Evolutionary conservation across 352 stramenopile species (phyloP), one percentile per base, ranked within the genome.

Genomic region (Peronospora tabacina): DNA sequence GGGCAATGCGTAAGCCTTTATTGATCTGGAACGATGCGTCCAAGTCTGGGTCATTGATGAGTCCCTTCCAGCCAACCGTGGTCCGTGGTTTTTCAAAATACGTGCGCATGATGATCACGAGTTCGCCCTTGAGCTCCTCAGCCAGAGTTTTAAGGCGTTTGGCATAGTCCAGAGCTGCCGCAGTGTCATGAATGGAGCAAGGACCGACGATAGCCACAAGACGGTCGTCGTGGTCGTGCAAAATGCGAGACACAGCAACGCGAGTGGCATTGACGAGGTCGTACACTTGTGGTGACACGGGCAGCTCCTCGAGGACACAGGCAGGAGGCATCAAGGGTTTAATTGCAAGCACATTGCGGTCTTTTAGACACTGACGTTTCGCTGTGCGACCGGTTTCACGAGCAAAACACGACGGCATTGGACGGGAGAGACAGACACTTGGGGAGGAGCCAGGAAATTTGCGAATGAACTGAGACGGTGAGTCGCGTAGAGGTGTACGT

Each of bases 11-110:
- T 39, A 94, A 73, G 35, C 82, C 82, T 63, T 94, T 91, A 66
- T 94, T 94, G 61, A 94, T 94, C 40, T 90, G 87, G 57, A 87
- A 94, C 13, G 75, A 85, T 49, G 85, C 72, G 58, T 88, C 51
- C 7, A 92, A 67, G 41, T 92, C 79, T 30, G 81, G 81, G 63
- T 92, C 81, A 55, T 92, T 92, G 53, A 92, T 92, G 24, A 92
- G 62, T 5, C 81, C 81, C 55, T 92, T 92, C 81, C 81, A 92
- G 20, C 81, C 81, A 29, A 92, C 67, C 0, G 78, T 92, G 19
- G 81, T 92, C 47, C 81, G 78, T 19, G 81, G 81, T 57, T 92
- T 92, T 57, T 92, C 81, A 55, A 92, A 92, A 70, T 92, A 92
- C 26, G 81, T 87, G 61, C 81, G 76, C 81, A 92, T 92, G 58